These are phyloP conservation scores for Handroanthus guayacan DNA, from an alignment of 257 asterid species.

Conservation along the genomic window DNA sequence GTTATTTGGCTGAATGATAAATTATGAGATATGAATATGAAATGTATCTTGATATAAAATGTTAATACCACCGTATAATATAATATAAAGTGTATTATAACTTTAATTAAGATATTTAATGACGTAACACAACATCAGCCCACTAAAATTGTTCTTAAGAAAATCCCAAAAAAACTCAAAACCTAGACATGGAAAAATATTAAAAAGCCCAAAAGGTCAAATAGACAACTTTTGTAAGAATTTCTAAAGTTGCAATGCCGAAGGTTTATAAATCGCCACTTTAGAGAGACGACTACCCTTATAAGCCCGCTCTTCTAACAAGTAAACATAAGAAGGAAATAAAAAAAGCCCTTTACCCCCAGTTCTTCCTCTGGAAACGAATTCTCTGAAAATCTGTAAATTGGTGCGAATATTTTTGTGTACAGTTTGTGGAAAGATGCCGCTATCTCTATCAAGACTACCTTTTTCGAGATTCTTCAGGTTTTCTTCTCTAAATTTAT, in stretches of 20 bases:
- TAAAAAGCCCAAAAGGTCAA: not conserved
- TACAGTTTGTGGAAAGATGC: conserved; percentile 34
- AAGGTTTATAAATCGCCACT: not conserved
- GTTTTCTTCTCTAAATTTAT: conserved; percentile 33
- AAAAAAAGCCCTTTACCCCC: not conserved
- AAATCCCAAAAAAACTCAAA: too few species aligned
- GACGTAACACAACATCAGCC: too few species aligned
- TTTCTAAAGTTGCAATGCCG: not conserved
- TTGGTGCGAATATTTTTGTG: conserved; percentile 15
- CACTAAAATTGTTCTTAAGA: too few species aligned
- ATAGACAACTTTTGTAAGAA: not conserved
- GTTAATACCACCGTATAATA: too few species aligned
- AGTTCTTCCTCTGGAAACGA: not conserved
- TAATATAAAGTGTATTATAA: too few species aligned
- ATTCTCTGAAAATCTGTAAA: conserved; percentile 17
- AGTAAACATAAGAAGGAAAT: not conserved
- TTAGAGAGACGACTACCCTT: not conserved
- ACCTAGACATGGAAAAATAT: not conserved
- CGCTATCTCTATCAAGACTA: conserved; percentile 45
- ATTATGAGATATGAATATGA: too few species aligned
- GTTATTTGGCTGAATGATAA: too few species aligned
- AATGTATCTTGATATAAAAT: too few species aligned
- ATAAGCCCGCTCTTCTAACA: not conserved
- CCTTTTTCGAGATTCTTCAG: conserved; percentile 62
- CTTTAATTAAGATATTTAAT: too few species aligned